Percentiles rank a stretch among this genome's conserved stretches.
phyloP scores from a whole-genome alignment of 192 early-diverging fungal genomes.

The Coemansia sp. region DNA sequence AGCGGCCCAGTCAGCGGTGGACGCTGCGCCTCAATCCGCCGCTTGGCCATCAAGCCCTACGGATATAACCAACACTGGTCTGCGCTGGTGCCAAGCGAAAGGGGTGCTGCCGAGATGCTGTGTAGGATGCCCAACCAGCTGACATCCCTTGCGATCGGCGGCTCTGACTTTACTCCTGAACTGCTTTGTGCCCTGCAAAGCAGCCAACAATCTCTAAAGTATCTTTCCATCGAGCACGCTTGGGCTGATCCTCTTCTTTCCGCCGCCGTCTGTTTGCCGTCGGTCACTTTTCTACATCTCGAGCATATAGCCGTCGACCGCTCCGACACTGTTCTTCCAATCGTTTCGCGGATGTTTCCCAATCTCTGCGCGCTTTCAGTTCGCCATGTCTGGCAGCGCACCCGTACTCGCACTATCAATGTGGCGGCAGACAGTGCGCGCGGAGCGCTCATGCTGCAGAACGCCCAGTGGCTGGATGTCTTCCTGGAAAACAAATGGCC shows the following conservation, averaged over 20 bases:
- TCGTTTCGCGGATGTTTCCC: slow-evolving; percentile 31
- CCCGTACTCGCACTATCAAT: neutral
- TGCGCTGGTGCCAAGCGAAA: slow-evolving; percentile 32
- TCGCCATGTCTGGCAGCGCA: slow-evolving; percentile 44
- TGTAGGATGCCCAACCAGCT: slow-evolving; percentile 27
- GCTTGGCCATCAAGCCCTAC: slow-evolving; percentile 41
- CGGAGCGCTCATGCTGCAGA: slow-evolving; percentile 48
- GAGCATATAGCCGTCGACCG: slow-evolving; percentile 36
- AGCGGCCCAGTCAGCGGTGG: neutral
- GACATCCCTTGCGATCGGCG: slow-evolving; percentile 32
- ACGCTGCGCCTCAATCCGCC: slow-evolving; percentile 8
- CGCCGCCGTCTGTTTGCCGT: slow-evolving; percentile 11
- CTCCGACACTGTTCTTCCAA: slow-evolving; percentile 17
- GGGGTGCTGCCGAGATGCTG: slow-evolving; percentile 23
- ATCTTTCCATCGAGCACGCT: slow-evolving; percentile 38
- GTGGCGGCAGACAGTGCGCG: slow-evolving; percentile 20
- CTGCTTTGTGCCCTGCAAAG: slow-evolving; percentile 32
- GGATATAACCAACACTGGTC: slow-evolving; percentile 49
- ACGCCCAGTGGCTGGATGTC: slow-evolving; percentile 23
- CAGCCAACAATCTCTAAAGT: slow-evolving; percentile 22
- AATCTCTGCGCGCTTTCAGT: slow-evolving; percentile 27
- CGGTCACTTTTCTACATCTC: slow-evolving; percentile 26
- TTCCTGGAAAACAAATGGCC: slow-evolving; percentile 29
- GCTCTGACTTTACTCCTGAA: slow-evolving; percentile 37
- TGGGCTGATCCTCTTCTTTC: slow-evolving; percentile 26